These are phyloP conservation scores for Rhizophlyctis rosea DNA, from an alignment of 192 early-diverging fungal genomes.

Conservation along the genomic window DNA sequence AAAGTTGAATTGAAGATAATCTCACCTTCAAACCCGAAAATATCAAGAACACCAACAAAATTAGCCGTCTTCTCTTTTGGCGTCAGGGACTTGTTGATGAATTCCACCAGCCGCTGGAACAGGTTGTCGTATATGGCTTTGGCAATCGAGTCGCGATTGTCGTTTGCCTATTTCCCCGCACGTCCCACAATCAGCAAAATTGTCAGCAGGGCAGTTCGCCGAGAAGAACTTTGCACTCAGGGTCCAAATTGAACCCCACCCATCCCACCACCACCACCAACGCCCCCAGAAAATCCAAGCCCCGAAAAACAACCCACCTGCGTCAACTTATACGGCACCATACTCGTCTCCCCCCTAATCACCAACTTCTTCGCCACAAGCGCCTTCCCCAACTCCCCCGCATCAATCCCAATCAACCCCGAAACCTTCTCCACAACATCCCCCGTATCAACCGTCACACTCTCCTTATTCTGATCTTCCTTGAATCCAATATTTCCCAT, in stretches of 20 bases:
- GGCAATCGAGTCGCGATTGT: slow-evolving; percentile 56
- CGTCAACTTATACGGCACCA: slow-evolving; percentile 81
- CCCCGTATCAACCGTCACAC: slow-evolving; percentile 71
- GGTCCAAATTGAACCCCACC: not conserved
- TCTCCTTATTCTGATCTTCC: slow-evolving; percentile 58
- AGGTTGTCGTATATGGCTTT: slow-evolving; percentile 52
- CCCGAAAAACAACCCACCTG: slow-evolving; percentile 46
- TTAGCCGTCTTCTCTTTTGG: slow-evolving; percentile 33
- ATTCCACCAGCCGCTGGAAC: slow-evolving; percentile 51
- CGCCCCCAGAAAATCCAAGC: not conserved
- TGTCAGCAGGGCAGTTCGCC: not conserved
- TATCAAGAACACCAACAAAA: slow-evolving; percentile 55
- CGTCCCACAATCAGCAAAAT: not conserved
- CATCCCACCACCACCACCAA: not conserved
- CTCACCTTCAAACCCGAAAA: slow-evolving; percentile 58
- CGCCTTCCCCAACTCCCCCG: slow-evolving; percentile 65
- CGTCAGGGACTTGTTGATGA: slow-evolving; percentile 47
- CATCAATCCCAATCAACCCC: slow-evolving; percentile 75
- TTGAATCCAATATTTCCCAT: slow-evolving; percentile 51
- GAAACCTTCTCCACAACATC: slow-evolving; percentile 74
- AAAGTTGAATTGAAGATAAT: no score
- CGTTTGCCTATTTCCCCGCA: slow-evolving; percentile 43
- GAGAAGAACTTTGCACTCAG: not conserved
- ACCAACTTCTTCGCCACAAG: slow-evolving; percentile 82
- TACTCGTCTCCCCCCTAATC: slow-evolving; percentile 83